phyloP scores from a whole-genome alignment of 2,329 filamentous ascomycete species.

The Trichoderma asperellum region DNA sequence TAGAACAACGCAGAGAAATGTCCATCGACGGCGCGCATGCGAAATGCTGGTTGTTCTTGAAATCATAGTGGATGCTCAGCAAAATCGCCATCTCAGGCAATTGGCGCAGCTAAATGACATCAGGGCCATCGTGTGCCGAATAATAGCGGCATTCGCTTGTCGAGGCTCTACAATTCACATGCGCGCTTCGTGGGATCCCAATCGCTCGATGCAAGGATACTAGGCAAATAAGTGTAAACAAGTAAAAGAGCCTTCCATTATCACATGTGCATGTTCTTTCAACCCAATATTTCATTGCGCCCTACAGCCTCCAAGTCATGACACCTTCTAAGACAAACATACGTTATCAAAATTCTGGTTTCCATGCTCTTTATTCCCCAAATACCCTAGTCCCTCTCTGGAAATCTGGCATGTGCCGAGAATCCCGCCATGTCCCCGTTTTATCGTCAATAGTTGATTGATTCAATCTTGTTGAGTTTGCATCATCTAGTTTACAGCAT shows the following conservation, averaged over 20 bases:
- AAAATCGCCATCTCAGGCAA: not conserved
- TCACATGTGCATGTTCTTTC: slow-evolving; percentile 16
- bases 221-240: not conserved
- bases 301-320: slow-evolving; percentile 18
- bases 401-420: slow-evolving; percentile 16
- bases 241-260: not conserved
- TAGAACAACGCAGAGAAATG: not conserved
- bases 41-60: not conserved
- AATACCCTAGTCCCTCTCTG: slow-evolving; percentile 11
- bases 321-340: slow-evolving; percentile 24
- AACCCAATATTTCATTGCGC: slow-evolving; percentile 24
- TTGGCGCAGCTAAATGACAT: not conserved
- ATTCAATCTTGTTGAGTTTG: slow-evolving; percentile 28
- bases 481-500: slow-evolving; percentile 32
- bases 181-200: not conserved
- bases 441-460: slow-evolving; percentile 17
- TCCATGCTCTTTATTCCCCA: slow-evolving; percentile 6
- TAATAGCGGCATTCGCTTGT: not conserved
- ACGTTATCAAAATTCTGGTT: slow-evolving; percentile 18
- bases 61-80: not conserved
- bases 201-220: not conserved
- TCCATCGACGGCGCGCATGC: not conserved
- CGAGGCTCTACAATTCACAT: not conserved
- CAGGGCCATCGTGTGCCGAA: not conserved
- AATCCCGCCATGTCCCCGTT: slow-evolving; percentile 15